phyloP scores from a whole-genome alignment of 495 filamentous ascomycete genomes.

The Penicillium chermesinum region DNA sequence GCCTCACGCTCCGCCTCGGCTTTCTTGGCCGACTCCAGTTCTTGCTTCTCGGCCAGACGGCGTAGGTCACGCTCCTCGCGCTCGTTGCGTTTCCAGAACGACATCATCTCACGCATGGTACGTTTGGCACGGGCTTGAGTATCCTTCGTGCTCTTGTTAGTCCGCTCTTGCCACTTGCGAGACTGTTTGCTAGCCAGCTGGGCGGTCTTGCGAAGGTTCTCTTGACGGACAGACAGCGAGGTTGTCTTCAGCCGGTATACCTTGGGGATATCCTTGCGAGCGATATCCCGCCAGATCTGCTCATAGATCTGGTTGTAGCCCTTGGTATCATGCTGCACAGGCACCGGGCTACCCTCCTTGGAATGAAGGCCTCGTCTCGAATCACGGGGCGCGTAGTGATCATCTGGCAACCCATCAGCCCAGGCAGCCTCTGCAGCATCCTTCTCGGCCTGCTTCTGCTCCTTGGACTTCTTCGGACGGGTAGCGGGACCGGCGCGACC shows the following conservation, averaged over 20 bases:
- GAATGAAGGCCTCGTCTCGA: slow-evolving; percentile 48
- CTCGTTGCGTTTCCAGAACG: slow-evolving; percentile 99
- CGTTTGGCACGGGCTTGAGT: slow-evolving; percentile 94
- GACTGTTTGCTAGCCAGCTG: slow-evolving; percentile 97
- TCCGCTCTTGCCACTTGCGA: slow-evolving; percentile 91
- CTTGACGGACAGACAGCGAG: slow-evolving; percentile 75
- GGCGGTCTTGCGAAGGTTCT: slow-evolving; percentile 94
- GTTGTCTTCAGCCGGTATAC: slow-evolving; percentile 78
- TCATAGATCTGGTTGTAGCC: slow-evolving; percentile 96
- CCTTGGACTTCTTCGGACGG: slow-evolving; percentile 82
- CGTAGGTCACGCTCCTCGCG: slow-evolving; percentile 92
- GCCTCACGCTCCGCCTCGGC: slow-evolving; percentile 96
- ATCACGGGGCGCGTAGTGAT: slow-evolving; percentile 64
- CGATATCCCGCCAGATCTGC: slow-evolving; percentile 95
- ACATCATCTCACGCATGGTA: slow-evolving; percentile 99
- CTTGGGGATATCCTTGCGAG: slow-evolving; percentile 88
- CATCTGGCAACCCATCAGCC: slow-evolving; percentile 77
- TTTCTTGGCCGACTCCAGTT: slow-evolving; percentile 93
- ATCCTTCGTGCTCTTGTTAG: slow-evolving; percentile 98
- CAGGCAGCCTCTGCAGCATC: slow-evolving; percentile 87
- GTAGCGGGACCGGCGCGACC: slow-evolving; percentile 56
- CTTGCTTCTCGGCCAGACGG: slow-evolving; percentile 90
- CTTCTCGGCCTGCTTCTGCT: slow-evolving; percentile 94
- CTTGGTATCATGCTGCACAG: slow-evolving; percentile 70
- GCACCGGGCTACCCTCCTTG: slow-evolving; percentile 56